phyloP scores from a whole-genome alignment of 108 stramenopile species.

The Parietichytrium sp. region DNA sequence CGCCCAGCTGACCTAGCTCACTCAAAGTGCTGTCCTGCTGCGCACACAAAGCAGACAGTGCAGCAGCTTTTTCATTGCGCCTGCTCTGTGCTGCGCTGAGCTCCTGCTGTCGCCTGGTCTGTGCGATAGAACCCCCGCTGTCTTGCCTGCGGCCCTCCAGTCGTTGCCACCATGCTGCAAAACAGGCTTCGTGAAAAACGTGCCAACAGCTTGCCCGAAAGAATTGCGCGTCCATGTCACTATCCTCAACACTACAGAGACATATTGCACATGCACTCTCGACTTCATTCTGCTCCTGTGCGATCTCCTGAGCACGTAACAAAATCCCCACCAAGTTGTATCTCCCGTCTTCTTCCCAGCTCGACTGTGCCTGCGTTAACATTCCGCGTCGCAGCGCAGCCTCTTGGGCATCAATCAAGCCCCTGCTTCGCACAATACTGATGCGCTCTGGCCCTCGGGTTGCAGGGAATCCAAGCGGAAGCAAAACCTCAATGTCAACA shows the following conservation, averaged over 20 bases:
- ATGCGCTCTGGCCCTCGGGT: not conserved
- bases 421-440: not conserved
- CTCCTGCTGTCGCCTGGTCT: not conserved
- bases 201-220: constrained; percentile 26
- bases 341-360: not conserved
- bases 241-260: not conserved
- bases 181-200: not conserved
- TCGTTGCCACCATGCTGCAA: constrained; percentile 23
- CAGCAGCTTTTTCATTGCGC: not conserved
- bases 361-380: not conserved
- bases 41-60: no score
- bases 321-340: not conserved
- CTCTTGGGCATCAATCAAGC: constrained; percentile 1
- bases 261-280: constrained; percentile 14
- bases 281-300: not conserved
- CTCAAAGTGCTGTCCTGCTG: no score
- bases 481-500: not conserved
- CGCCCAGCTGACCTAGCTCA: no score
- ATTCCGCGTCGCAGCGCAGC: not conserved
- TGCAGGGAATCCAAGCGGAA: not conserved
- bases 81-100: not conserved
- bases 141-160: not conserved
- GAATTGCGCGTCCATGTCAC: not conserved
- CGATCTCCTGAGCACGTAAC: constrained; percentile 3
- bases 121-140: not conserved